Base-by-base conservation (phyloP, 1,284 basidiomycete genomes). In the Rhodotorula sp. region DNA sequence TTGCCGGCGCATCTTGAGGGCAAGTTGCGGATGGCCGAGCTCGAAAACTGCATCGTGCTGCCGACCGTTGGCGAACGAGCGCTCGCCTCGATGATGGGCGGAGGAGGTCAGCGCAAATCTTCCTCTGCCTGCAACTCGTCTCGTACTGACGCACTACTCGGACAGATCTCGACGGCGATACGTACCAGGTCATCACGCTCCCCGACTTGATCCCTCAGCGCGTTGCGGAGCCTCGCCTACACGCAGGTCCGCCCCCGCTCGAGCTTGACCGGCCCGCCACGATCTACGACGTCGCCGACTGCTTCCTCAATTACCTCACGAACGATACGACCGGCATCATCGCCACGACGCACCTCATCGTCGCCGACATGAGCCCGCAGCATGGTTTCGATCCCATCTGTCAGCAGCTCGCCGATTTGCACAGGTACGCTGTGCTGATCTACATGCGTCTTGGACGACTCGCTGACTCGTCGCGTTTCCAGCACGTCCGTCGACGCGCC, bases 361-460 rank as follows among this genome's bases (percentile, higher is more conserved):
- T 89, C 44, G 87, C 89, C 0, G 91, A 93, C 76, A 84, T 86
- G 74, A 86, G 84, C 53, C 71, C 73, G 0, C 39, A 82, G 36
- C 84, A 85, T 20, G 87, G 89, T 46, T 80, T 85, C 36, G 84
- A 90, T 76, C 75, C 79, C 0, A 83, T 84, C 39, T 92, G 91
- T 76, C 72, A 87, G 13, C 82, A 72, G 63, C 81, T 93, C 24
- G 86, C 90, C 1, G 81, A 84, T 55, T 80, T 90, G 30, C 89
- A 89, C 78, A 85, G 80, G 77, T 79, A 84, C 24, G 30, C 36
- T 27, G n/a, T n/a, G n/a, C n/a, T n/a, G n/a, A n/a, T 13, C 10
- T 20, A 24, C 24, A 6, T 44, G 34, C 15, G 11, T 15, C 6
- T 27, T 13, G 30, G 17, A 9, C 30, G 13, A n/a, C n/a, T n/a